Evolutionary conservation across 1,284 basidiomycete species (phyloP).

Genomic region (Pseudozyma pruni): DNA sequence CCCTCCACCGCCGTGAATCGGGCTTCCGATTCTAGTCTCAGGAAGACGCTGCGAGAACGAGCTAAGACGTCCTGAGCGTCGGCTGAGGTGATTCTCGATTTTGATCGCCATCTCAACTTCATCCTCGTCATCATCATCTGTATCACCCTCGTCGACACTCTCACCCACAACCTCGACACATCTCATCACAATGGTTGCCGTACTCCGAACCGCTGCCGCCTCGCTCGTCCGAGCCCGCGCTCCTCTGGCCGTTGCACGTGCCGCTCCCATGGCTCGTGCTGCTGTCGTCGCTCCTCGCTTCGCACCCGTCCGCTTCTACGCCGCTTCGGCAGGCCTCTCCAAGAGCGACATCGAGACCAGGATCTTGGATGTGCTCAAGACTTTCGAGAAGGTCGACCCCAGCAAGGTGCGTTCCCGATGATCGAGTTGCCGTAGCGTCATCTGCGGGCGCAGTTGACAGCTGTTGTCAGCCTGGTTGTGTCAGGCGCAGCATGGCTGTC

Average conservation of each 20-base stretch:
- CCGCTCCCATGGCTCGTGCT: constrained; percentile 46
- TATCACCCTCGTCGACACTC: constrained; percentile 2
- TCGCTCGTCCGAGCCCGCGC: constrained; percentile 48
- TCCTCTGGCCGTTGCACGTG: constrained; percentile 35
- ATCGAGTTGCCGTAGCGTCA: background rate
- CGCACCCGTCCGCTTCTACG: constrained; percentile 72
- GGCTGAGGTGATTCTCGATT: too few species aligned
- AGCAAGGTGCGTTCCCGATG: constrained; percentile 72
- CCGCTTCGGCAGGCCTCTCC: constrained; percentile 79
- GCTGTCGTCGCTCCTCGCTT: constrained; percentile 45
- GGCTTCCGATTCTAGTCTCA: too few species aligned
- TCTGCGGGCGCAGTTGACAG: background rate
- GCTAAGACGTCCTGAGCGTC: too few species aligned
- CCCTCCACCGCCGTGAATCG: too few species aligned
- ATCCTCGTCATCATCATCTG: constrained; percentile 7
- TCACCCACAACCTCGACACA: constrained; percentile 3
- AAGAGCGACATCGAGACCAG: constrained; percentile 82
- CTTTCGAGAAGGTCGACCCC: constrained; percentile 92
- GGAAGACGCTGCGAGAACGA: too few species aligned
- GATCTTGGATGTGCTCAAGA: constrained; percentile 87
- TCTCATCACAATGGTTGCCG: constrained; percentile 51
- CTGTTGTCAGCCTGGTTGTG: too few species aligned
- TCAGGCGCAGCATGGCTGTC: background rate
- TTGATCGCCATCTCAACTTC: constrained; percentile 2
- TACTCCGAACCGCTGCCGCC: constrained; percentile 45